Conservation (phyloP, 2,329 filamentous ascomycete genomes). For the Rhynchosporium agropyri region DNA sequence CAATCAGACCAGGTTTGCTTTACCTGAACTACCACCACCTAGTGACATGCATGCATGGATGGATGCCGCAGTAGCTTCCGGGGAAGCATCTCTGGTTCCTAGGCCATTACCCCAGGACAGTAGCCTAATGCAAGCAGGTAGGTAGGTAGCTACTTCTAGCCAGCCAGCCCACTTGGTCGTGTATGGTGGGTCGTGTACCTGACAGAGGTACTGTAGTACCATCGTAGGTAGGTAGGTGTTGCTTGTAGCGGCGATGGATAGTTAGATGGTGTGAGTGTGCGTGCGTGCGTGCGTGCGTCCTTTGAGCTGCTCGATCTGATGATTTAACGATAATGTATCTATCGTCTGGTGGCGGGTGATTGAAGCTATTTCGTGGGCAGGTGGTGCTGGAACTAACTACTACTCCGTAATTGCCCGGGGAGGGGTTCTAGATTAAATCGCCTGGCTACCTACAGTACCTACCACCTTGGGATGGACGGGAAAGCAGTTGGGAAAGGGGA, state of each 20-base stretch:
- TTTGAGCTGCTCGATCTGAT: not conserved
- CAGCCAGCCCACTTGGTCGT: slow-evolving; percentile 11
- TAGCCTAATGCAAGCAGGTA: not conserved
- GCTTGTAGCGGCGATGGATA: slow-evolving; percentile 6
- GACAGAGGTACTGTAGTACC: slow-evolving; percentile 24
- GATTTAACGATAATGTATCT: not conserved
- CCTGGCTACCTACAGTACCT: too few relatives aligned
- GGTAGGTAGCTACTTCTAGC: not conserved
- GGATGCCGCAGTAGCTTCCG: slow-evolving; percentile 22
- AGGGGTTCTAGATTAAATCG: too few relatives aligned
- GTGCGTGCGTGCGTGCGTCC: not conserved
- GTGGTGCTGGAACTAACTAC: not conserved
- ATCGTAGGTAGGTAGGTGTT: not conserved
- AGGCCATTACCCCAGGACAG: not conserved
- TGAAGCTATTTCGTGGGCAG: not conserved
- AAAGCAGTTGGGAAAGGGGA: not conserved
- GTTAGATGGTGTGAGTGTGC: not conserved
- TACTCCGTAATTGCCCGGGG: not conserved
- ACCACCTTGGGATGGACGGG: not conserved
- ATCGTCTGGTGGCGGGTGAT: not conserved
- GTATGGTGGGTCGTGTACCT: slow-evolving; percentile 28
- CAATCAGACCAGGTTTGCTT: not conserved
- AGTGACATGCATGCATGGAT: not conserved
- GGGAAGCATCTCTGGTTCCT: slow-evolving; percentile 32
- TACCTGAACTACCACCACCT: too few relatives aligned